phyloP scores from a whole-genome alignment of 495 filamentous ascomycete species.

The Penicillium egyptiacum region DNA sequence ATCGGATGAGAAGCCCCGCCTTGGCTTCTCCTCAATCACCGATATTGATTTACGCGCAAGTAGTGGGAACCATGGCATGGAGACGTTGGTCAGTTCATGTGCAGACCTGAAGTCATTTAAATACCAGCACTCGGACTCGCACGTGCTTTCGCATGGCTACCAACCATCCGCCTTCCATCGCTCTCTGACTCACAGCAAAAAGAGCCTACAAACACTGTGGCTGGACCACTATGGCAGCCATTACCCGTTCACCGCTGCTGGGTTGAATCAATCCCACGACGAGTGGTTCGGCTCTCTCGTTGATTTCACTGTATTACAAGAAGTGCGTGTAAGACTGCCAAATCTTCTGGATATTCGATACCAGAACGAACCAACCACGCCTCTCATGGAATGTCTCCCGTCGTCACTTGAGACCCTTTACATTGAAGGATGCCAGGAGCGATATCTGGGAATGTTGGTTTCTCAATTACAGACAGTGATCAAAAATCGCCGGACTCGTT shows the following conservation, averaged over 20 bases:
- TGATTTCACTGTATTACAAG: constrained; percentile 33
- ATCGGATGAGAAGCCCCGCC: not conserved
- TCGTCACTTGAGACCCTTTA: constrained; percentile 31
- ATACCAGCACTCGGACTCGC: constrained; percentile 39
- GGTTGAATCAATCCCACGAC: constrained; percentile 36
- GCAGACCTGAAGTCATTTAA: constrained; percentile 34
- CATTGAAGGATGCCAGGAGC: constrained; percentile 36
- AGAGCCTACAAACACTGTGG: constrained; percentile 34
- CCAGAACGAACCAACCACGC: constrained; percentile 24
- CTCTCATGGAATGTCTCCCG: constrained; percentile 32
- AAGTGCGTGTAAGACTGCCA: constrained; percentile 37
- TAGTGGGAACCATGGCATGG: constrained; percentile 33
- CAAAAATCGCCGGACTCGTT: constrained; percentile 20
- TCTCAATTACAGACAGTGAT: constrained; percentile 29
- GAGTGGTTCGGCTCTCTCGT: constrained; percentile 37
- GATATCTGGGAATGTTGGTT: constrained; percentile 29
- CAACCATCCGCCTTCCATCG: constrained; percentile 31
- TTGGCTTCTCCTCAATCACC: constrained; percentile 22
- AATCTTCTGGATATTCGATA: constrained; percentile 38
- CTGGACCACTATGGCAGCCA: constrained; percentile 36
- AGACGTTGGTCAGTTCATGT: constrained; percentile 27
- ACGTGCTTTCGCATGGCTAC: constrained; percentile 29
- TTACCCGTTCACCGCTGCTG: constrained; percentile 33
- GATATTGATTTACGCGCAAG: constrained; percentile 33
- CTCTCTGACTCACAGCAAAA: constrained; percentile 30